Evolutionary conservation across 495 filamentous ascomycete species (phyloP).

Genomic region (Xylona heveae): DNA sequence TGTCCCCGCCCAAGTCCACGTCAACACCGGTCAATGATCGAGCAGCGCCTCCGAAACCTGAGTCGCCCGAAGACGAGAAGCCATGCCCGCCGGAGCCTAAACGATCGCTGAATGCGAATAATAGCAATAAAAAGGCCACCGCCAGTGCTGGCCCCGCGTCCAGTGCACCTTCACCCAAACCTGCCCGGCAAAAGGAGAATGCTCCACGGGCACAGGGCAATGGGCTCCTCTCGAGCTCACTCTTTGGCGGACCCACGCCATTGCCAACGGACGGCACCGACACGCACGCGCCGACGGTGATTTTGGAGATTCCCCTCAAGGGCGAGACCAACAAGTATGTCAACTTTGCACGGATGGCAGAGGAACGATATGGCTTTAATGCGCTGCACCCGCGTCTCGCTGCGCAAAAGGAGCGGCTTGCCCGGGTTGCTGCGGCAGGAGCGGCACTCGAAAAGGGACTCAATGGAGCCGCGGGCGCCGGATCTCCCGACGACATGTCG

Average conservation of each 20-base stretch:
- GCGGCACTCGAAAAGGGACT: slow-evolving; percentile 57
- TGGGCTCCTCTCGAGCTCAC: slow-evolving; percentile 40
- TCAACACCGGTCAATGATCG: not conserved
- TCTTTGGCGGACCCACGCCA: slow-evolving; percentile 30
- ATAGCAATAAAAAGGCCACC: slow-evolving; percentile 16
- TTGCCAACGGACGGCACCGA: slow-evolving; percentile 17
- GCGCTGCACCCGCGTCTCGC: slow-evolving; percentile 80
- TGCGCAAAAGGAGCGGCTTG: slow-evolving; percentile 59
- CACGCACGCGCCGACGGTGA: slow-evolving; percentile 54
- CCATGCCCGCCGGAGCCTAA: slow-evolving; percentile 6
- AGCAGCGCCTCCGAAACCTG: too few species aligned
- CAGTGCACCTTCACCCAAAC: slow-evolving; percentile 38
- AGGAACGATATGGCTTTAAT: slow-evolving; percentile 84
- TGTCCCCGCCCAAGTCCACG: not conserved
- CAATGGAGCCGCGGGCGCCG: slow-evolving; percentile 26
- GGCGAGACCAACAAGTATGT: slow-evolving; percentile 72
- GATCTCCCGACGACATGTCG: slow-evolving; percentile 53
- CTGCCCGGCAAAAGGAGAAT: slow-evolving; percentile 27
- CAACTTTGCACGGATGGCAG: slow-evolving; percentile 85
- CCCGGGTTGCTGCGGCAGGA: slow-evolving; percentile 66
- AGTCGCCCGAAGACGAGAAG: too few species aligned
- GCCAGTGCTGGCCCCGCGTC: slow-evolving; percentile 28
- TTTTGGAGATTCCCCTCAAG: slow-evolving; percentile 60
- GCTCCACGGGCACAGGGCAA: slow-evolving; percentile 34
- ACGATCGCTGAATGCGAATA: too few species aligned